Conservation (phyloP, 2,329 filamentous ascomycete genomes). For the Xylaria polymorpha region DNA sequence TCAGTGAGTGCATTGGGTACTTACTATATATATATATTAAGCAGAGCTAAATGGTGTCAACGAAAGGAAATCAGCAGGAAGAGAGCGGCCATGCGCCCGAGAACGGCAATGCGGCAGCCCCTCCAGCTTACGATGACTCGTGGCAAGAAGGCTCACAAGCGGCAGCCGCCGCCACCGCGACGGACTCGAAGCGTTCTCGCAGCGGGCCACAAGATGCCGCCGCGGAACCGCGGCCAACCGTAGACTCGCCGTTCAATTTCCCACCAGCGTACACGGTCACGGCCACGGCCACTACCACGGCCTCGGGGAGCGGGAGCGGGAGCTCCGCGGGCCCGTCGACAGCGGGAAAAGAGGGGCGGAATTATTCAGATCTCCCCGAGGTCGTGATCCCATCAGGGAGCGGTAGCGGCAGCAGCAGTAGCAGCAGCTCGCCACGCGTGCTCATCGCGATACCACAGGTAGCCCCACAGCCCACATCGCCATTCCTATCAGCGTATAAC, state of each 20-base stretch:
- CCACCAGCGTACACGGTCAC: constrained; percentile 43
- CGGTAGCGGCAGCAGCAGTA: background rate
- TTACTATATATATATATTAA: background rate
- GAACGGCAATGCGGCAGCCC: constrained; percentile 26
- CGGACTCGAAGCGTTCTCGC: constrained; percentile 17
- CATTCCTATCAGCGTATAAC: constrained; percentile 56
- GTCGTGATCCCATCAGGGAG: background rate
- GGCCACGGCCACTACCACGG: background rate
- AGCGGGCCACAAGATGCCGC: constrained; percentile 14
- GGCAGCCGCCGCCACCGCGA: background rate
- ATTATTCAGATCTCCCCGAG: constrained; percentile 14
- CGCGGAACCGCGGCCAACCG: constrained; percentile 45
- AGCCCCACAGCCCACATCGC: constrained; percentile 49
- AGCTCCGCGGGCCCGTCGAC: constrained; percentile 11
- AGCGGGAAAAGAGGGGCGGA: constrained; percentile 34
- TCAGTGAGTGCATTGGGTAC: background rate
- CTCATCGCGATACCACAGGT: constrained; percentile 33
- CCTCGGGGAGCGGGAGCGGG: background rate
- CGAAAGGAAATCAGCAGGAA: constrained; percentile 1
- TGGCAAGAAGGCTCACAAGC: constrained; percentile 16
- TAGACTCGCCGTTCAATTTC: constrained; percentile 56
- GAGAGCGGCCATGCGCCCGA: constrained; percentile 19
- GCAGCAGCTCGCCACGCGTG: background rate
- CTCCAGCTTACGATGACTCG: constrained; percentile 42
- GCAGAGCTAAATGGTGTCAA: constrained; percentile 11